These are phyloP conservation scores for Cercospora brassicicola DNA, from an alignment of 2,329 filamentous ascomycete species.

Conservation along the genomic window DNA sequence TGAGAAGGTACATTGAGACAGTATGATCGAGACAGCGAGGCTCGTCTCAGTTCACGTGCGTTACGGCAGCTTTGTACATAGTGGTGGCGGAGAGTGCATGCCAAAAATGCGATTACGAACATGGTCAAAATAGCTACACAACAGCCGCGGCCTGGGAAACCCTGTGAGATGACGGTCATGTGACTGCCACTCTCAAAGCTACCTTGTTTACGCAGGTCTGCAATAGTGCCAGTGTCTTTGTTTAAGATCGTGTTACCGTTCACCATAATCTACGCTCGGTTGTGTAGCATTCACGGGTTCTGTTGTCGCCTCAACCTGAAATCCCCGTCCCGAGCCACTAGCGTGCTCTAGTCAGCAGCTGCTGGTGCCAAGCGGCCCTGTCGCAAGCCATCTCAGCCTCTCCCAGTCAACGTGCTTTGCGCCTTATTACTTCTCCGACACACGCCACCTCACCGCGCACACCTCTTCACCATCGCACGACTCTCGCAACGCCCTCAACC, in stretches of 20 bases:
- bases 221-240: background rate
- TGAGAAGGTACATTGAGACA: conserved; percentile 43
- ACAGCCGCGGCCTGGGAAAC: background rate
- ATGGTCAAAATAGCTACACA: background rate
- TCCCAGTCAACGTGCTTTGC: conserved; percentile 3
- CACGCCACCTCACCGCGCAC: conserved; percentile 4
- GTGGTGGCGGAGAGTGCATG: background rate
- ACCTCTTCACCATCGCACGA: conserved; percentile 5
- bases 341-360: background rate
- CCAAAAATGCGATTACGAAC: background rate
- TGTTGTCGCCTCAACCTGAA: background rate
- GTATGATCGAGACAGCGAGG: conserved; percentile 23
- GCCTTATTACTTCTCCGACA: background rate
- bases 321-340: background rate
- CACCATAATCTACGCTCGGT: background rate
- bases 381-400: conserved; percentile 9
- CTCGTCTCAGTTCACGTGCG: background rate
- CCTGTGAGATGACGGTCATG: background rate
- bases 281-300: background rate
- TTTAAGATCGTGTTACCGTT: background rate
- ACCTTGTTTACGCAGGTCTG: background rate
- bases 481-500: conserved; percentile 2
- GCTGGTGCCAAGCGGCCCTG: background rate
- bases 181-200: background rate
- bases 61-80: conserved; percentile 7